These are phyloP conservation scores for Calonectria hongkongensis DNA, from an alignment of 2,329 filamentous ascomycete genomes.

Conservation along the genomic window DNA sequence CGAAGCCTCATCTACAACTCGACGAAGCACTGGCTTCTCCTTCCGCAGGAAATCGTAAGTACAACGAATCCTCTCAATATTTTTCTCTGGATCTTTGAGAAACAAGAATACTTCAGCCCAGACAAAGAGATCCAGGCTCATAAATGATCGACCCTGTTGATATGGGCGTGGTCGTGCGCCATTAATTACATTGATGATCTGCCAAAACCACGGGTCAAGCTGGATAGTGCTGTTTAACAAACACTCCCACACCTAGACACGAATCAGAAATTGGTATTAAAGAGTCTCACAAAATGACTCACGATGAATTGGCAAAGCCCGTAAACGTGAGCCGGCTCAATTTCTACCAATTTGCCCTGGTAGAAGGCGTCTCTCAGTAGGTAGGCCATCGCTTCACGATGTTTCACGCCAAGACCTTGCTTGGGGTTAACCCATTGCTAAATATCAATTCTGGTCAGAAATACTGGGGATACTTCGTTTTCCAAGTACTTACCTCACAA, in stretches of 20 bases:
- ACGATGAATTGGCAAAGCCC: constrained; percentile 11
- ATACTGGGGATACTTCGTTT: fast-evolving
- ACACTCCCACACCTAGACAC: constrained; percentile 36
- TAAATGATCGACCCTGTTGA: constrained; percentile 15
- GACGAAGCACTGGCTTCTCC: constrained; percentile 19
- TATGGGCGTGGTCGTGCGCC: constrained; percentile 37
- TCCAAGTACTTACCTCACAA: neutral
- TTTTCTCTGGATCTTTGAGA: constrained; percentile 37
- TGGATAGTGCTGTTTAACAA: constrained; percentile 31
- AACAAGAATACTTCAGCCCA: constrained; percentile 38
- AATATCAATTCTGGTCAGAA: neutral
- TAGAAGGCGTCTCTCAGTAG: constrained; percentile 12
- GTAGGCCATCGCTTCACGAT: neutral
- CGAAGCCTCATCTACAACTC: constrained; percentile 20
- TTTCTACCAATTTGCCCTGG: constrained; percentile 8
- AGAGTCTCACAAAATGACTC: neutral
- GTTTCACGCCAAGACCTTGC: constrained; percentile 1
- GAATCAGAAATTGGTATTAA: neutral
- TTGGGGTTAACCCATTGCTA: constrained; percentile 18
- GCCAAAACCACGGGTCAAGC: constrained; percentile 44
- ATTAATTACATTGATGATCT: constrained; percentile 24
- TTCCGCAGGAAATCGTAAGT: constrained; percentile 33
- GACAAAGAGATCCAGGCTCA: constrained; percentile 35
- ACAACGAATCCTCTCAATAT: constrained; percentile 41
- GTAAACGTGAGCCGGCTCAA: neutral